Evolutionary conservation across 2,329 filamentous ascomycete species (phyloP).

Genomic region (Aspergillus felis): DNA sequence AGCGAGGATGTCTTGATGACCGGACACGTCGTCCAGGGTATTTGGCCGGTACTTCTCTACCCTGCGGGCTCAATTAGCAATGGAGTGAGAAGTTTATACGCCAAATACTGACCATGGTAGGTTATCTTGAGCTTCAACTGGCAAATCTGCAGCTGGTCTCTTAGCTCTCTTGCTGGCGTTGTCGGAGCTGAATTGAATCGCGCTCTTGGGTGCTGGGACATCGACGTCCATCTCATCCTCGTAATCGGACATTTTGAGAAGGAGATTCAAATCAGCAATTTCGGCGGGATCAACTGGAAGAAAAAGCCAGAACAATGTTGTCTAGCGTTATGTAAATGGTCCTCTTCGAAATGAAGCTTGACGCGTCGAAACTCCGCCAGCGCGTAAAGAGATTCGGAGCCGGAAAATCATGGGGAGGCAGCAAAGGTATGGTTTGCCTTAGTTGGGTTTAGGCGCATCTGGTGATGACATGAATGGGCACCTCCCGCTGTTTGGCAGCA

Average conservation of each 20-base stretch:
- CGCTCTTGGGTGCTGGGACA: constrained; percentile 45
- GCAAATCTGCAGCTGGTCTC: constrained; percentile 84
- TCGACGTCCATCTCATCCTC: constrained; percentile 69
- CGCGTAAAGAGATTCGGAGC: constrained; percentile 41
- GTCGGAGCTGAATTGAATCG: constrained; percentile 68
- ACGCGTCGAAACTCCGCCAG: constrained; percentile 27
- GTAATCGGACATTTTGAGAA: constrained; percentile 49
- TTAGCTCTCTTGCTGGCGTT: constrained; percentile 75
- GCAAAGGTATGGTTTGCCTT: constrained; percentile 12
- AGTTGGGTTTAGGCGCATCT: constrained; percentile 1
- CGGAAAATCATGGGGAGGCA: constrained; percentile 31
- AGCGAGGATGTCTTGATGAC: constrained; percentile 93
- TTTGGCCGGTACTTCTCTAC: constrained; percentile 95
- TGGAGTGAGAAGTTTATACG: background rate
- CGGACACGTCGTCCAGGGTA: constrained; percentile 86
- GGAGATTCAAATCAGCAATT: background rate
- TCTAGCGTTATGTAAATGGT: background rate
- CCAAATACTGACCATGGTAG: constrained; percentile 69
- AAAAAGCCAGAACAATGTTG: background rate
- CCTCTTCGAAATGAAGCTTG: constrained; percentile 5
- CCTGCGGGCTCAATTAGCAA: constrained; percentile 47
- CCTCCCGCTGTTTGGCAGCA: constrained; percentile 13
- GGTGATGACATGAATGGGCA: constrained; percentile 26
- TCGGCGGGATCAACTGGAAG: background rate
- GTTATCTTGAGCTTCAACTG: constrained; percentile 88